Evolutionary conservation across 108 stramenopile genomes (phyloP).

Genomic region (Fistulifera pelliculosa): DNA sequence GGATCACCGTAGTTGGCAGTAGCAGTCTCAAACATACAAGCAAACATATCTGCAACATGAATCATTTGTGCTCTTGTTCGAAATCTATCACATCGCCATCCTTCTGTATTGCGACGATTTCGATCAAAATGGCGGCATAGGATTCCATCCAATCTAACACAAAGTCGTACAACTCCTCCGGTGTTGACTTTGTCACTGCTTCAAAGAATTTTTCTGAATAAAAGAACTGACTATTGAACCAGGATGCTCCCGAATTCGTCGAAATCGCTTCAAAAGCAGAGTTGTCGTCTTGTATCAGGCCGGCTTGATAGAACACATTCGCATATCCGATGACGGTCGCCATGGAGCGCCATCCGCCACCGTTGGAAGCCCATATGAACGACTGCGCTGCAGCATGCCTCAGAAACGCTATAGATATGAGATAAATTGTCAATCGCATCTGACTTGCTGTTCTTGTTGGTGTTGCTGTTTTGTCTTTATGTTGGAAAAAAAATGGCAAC

Average conservation of each 20-base stretch:
- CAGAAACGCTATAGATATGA: no score
- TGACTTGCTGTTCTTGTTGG: no score
- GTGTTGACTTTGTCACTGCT: neutral
- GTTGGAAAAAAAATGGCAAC: no score
- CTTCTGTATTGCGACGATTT: no score
- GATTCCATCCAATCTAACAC: constrained; percentile 24
- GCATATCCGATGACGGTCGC: constrained; percentile 20
- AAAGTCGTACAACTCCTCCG: constrained; percentile 19
- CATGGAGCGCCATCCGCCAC: constrained; percentile 30
- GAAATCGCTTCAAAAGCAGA: constrained; percentile 10
- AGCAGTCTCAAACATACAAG: constrained; percentile 14
- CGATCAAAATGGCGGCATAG: constrained; percentile 4
- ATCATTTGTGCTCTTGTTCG: no score
- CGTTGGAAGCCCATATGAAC: constrained; percentile 23
- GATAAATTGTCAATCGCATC: no score
- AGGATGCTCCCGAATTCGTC: constrained; percentile 20
- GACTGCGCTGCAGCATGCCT: neutral
- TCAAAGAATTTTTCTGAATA: constrained; percentile 23
- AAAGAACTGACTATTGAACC: constrained; percentile 28
- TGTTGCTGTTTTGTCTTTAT: no score
- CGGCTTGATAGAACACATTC: constrained; percentile 16
- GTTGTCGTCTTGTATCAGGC: constrained; percentile 11
- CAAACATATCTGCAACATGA: no score
- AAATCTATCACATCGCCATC: no score
- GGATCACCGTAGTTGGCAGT: constrained; percentile 16